These are phyloP conservation scores for Chrysosphaeria jannelii DNA, from an alignment of 2,329 filamentous ascomycete species.

Conservation along the genomic window DNA sequence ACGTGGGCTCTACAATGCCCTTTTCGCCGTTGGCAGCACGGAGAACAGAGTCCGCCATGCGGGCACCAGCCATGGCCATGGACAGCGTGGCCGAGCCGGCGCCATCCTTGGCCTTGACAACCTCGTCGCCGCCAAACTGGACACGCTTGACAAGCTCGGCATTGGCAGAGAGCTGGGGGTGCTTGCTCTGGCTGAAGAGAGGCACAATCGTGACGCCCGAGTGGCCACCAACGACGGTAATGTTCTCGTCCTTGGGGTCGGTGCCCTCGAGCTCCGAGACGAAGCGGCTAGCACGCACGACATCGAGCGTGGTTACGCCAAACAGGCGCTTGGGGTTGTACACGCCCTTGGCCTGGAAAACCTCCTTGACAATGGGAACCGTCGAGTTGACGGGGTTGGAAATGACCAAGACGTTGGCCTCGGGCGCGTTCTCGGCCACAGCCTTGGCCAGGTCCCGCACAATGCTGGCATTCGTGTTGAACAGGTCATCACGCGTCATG, in stretches of 20 bases:
- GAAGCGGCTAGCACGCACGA: conserved; percentile 93
- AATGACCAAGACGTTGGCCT: conserved; percentile 93
- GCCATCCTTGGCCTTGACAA: conserved; percentile 96
- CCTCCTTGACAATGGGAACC: conserved; percentile 87
- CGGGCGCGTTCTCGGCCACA: conserved; percentile 57
- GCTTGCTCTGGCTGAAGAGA: conserved; percentile 77
- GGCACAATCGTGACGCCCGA: conserved; percentile 95
- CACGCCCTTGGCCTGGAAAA: conserved; percentile 83
- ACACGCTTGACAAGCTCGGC: conserved; percentile 69
- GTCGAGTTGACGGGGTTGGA: conserved; percentile 99
- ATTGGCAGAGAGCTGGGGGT: conserved; percentile 56
- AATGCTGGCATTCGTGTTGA: conserved; percentile 99
- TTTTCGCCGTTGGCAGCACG: conserved; percentile 80
- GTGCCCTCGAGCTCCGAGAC: conserved; percentile 78
- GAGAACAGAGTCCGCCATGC: conserved; percentile 70
- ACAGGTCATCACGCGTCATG: conserved; percentile 98
- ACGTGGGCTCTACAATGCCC: conserved; percentile 84
- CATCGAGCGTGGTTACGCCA: conserved; percentile 96
- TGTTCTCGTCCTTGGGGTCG: conserved; percentile 76
- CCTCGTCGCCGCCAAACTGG: conserved; percentile 97
- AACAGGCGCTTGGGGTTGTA: conserved; percentile 99
- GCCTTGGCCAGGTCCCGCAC: conserved; percentile 96
- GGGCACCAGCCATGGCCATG: conserved; percentile 87
- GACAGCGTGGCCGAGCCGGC: conserved; percentile 89
- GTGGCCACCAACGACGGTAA: conserved; percentile 91